These are phyloP conservation scores for Microcyclosporella mali DNA, from an alignment of 2,329 filamentous ascomycete genomes.

Conservation along the genomic window DNA sequence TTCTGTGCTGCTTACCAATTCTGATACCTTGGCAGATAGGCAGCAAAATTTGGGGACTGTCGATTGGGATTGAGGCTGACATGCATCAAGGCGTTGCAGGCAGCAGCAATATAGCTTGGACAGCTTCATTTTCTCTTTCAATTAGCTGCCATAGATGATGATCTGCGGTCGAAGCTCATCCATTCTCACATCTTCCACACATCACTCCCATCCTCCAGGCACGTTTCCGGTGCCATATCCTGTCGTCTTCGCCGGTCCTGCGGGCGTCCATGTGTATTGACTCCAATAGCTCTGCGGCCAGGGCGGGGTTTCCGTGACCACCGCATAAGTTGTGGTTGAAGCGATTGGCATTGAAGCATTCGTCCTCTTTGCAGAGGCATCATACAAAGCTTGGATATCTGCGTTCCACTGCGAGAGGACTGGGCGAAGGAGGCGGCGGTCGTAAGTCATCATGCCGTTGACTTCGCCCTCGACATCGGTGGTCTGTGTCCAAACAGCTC, in stretches of 20 bases:
- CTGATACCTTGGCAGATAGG: too few relatives aligned
- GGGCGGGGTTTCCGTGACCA: constrained; percentile 6
- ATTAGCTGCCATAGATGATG: too few relatives aligned
- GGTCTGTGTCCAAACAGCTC: constrained; percentile 66
- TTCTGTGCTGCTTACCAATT: too few relatives aligned
- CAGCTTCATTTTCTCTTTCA: too few relatives aligned
- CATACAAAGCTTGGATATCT: constrained; percentile 56
- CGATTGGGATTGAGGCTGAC: too few relatives aligned
- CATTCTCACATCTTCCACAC: too few relatives aligned
- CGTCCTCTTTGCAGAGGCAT: constrained; percentile 38
- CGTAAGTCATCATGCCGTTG: constrained; percentile 60
- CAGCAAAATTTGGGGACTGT: too few relatives aligned
- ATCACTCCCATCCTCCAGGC: constrained; percentile 10
- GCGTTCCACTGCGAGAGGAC: constrained; percentile 49
- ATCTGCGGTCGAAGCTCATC: too few relatives aligned
- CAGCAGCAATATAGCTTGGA: too few relatives aligned
- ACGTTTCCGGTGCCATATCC: constrained; percentile 11
- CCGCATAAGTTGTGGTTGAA: not conserved
- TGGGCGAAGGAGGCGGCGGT: constrained; percentile 53
- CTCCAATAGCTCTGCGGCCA: constrained; percentile 12
- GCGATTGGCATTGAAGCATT: constrained; percentile 13
- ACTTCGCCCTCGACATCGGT: constrained; percentile 68
- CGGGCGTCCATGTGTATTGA: constrained; percentile 12
- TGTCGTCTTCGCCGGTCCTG: constrained; percentile 13
- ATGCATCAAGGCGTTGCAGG: too few relatives aligned